phyloP scores from a whole-genome alignment of 2,329 filamentous ascomycete species.

The Diaporthe caulivora region DNA sequence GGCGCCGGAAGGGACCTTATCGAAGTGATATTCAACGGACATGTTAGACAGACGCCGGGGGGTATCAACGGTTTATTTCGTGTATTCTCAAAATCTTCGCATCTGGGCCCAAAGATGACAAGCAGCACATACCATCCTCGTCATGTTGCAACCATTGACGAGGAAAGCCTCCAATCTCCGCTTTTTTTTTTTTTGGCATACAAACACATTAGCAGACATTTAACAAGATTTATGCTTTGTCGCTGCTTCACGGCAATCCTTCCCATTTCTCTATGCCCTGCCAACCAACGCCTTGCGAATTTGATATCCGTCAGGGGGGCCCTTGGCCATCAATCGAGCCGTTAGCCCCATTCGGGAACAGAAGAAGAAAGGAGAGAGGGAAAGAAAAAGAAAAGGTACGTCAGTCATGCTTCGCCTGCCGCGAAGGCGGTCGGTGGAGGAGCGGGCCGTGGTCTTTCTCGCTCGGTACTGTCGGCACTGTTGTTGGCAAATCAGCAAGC shows the following conservation, averaged over 20 bases:
- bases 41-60: background rate
- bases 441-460: constrained; percentile 35
- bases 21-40: background rate
- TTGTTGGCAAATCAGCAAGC: constrained; percentile 29
- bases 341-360: too few relatives aligned
- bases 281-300: constrained; percentile 14
- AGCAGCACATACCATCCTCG: background rate
- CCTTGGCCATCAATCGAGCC: background rate
- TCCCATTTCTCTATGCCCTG: background rate
- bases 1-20: background rate
- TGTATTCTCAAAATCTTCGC: constrained; percentile 11
- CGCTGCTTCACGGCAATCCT: background rate
- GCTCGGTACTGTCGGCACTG: constrained; percentile 20
- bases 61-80: constrained; percentile 25
- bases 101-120: background rate
- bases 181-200: too few relatives aligned
- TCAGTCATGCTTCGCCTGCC: constrained; percentile 37
- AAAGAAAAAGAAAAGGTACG: background rate
- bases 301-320: background rate
- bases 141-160: background rate
- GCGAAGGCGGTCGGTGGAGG: constrained; percentile 25
- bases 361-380: background rate
- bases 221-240: background rate
- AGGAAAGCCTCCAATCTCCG: constrained; percentile 10
- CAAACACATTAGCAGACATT: constrained; percentile 22